Evolutionary conservation across 2,329 filamentous ascomycete genomes (phyloP), one percentile per base, ranked within the genome.

Genomic region (Bipolaris bicolor): DNA sequence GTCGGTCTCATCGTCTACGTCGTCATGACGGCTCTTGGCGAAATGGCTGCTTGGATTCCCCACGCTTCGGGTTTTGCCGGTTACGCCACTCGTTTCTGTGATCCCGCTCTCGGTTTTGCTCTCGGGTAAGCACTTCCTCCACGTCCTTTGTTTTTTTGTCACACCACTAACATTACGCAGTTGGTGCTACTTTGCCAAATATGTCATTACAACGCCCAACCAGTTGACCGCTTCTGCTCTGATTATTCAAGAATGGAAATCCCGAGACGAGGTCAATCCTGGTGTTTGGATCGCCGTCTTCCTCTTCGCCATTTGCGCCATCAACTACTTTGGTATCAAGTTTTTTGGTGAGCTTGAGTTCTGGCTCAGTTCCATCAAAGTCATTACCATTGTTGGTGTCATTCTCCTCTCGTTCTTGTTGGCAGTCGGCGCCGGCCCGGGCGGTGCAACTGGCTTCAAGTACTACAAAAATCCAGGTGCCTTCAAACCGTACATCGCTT

Each of bases 1-100:
- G 84, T 91, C 63, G 89, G 89, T 63, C 77, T 88, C 45, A 77
- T 95, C 58, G 91, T 94, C 64, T 95, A 88, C 76, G 79, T 92
- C 40, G 90, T 95, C 65, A 92, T 95, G 90, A 88, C 87, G 56
- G 88, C 86, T 55, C 85, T 95, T 3, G 91, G 90, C 61, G 90
- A 94, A 76, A 95, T 95, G 90, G 90, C 90, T 7, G 85, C 90
- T 50, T 95, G 90, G 89, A 77, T 95, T 33, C 91, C 91, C 49
- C 82, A 92, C 68, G 85, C 86, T 52, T 86, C 89, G 72, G 91
- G 91, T 65, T 96, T 95, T 77, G 90, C 90, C 59, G 90, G 90
- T 68, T 95, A 93, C 71, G 90, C 91, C 22, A 84, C 87, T 58
- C 84, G 91, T 46, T 95, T 92, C 79, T 89, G 87, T 69, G 90